Base-by-base conservation (phyloP, 1,284 basidiomycete species). In the Apiotrichum sp. region DNA sequence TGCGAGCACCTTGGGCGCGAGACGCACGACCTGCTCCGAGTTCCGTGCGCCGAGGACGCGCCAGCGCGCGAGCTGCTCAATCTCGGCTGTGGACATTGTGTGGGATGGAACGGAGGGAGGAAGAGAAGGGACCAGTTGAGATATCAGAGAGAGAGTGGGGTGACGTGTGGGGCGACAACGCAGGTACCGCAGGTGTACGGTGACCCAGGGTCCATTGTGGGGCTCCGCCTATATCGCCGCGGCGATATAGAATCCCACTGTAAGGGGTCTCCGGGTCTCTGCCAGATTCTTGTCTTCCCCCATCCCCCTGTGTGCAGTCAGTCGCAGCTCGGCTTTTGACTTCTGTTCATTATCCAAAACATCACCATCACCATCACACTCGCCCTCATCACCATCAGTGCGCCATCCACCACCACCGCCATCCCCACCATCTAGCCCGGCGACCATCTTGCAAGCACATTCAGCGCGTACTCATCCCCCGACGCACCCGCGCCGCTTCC, bases 21-120 rank as follows among this genome's bases (percentile, higher is more conserved):
- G 79, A 50, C 85, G 79, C 16, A 91, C 83, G 0, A 83, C 81
- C 55, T 89, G 82, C 64, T 86, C 84, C 0, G 89, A 90, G 35
- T 83, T 81, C 41, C 86, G 78, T 3, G 80, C 80, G 61, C 84
- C 86, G 44, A 83, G 81, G n/a, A 80, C 77, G 52, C 86, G 81
- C 75, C 86, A 89, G 35, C 79, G 80, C 4, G 87, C 83, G 16
- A 91, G 83, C 61, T 79, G 80, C 64, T 87, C 80, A 35, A 88
- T 75, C 34, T 87, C 82, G 45, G 79, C 70, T 38, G 55, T 50
- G 22, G 55, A 52, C 59, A 64, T 64, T 38, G 38, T 48, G 22
- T 41, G 22, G 22, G 22, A 22, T 22, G 22, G 22, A 22, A 22
- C 22, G 22, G 22, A 22, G 22, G 22, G 22, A 22, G 22, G 22